Percentiles rank a stretch among this genome's conserved stretches.
Evolutionary conservation across 495 filamentous ascomycete genomes (phyloP).

Genomic region (Trichoderma parareesei): DNA sequence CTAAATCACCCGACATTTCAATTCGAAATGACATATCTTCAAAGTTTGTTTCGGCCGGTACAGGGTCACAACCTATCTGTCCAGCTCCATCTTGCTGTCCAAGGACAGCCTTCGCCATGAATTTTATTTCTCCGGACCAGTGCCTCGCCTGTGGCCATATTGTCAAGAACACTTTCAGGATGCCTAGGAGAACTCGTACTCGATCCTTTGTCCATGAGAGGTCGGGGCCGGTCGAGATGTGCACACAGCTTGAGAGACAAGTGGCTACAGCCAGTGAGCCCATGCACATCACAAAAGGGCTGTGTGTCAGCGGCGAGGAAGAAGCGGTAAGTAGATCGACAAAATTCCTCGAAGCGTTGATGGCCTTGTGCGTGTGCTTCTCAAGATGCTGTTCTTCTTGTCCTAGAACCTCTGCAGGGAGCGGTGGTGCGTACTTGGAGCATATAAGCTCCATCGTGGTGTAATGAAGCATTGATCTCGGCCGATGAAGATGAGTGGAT

Average conservation of each 20-base stretch:
- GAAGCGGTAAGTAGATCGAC: neutral
- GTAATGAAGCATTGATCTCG: neutral
- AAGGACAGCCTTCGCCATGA: neutral
- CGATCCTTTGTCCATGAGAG: neutral
- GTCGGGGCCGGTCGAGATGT: neutral
- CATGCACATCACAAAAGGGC: constrained; percentile 4
- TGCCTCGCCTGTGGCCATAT: neutral
- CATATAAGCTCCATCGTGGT: constrained; percentile 2
- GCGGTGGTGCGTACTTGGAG: neutral
- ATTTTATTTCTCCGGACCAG: neutral
- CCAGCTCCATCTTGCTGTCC: neutral
- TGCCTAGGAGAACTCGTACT: neutral
- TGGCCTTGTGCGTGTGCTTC: neutral
- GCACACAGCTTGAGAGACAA: neutral
- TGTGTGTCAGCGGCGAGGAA: neutral
- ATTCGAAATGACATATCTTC: neutral
- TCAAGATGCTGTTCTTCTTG: neutral
- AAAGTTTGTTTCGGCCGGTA: neutral
- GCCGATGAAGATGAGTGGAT: neutral
- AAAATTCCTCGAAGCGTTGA: neutral
- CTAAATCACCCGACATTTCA: neutral
- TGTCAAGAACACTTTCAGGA: neutral
- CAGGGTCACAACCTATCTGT: neutral
- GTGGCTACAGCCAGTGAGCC: neutral
- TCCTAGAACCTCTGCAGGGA: neutral